Conservation (phyloP, 257 asterid species). For the Nicotiana tabacum region DNA sequence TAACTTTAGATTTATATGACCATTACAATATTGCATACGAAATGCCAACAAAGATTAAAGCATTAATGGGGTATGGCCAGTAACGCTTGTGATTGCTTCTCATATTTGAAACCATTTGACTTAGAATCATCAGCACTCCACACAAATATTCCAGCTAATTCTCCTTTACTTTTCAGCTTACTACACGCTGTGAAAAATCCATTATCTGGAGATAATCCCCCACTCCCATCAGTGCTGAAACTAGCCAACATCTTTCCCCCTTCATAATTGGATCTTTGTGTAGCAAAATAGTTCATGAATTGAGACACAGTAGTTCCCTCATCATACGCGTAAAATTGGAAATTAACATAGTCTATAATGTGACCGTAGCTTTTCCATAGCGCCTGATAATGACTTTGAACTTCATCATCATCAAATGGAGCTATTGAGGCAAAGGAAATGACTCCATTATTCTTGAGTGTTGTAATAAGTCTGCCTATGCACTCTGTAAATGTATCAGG, state of each 20-base stretch:
- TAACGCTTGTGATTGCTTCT: constrained; percentile 28
- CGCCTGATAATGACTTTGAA: constrained; percentile 62
- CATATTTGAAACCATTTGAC: constrained; percentile 37
- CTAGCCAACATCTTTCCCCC: constrained; percentile 66
- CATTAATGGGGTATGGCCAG: constrained; percentile 9
- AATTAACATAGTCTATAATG: constrained; percentile 62
- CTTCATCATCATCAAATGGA: constrained; percentile 53
- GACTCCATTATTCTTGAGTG: constrained; percentile 42
- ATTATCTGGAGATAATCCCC: constrained; percentile 49
- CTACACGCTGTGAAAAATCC: constrained; percentile 59
- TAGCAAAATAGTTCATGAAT: constrained; percentile 41
- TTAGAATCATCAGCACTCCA: constrained; percentile 88
- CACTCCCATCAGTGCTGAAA: constrained; percentile 52
- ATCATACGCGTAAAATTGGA: constrained; percentile 77
- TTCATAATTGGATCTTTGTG: constrained; percentile 39
- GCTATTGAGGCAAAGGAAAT: constrained; percentile 78
- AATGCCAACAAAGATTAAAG: not conserved
- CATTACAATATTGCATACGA: not conserved
- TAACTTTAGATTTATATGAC: not conserved
- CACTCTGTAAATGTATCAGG: constrained; percentile 45
- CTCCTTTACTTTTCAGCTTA: constrained; percentile 44
- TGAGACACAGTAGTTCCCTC: constrained; percentile 52
- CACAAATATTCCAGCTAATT: constrained; percentile 62
- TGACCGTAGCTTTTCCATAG: constrained; percentile 53
- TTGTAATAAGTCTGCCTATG: constrained; percentile 42